Conservation (phyloP, 163 green algal species). For the Coccomyxa subellipsoidea region DNA sequence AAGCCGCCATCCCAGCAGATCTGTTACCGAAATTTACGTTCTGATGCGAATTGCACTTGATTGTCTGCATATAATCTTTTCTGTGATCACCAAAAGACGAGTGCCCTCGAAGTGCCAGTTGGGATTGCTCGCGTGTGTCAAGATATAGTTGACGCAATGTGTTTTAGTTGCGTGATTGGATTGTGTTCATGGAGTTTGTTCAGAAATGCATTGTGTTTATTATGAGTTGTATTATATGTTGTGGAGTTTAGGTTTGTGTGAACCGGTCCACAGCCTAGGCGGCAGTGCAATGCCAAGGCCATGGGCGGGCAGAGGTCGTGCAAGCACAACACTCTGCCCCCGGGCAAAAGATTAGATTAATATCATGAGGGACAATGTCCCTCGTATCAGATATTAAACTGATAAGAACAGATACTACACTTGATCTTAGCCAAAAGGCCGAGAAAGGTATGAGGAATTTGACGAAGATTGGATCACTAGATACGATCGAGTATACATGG, state of each 20-base stretch:
- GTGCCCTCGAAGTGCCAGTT: no score
- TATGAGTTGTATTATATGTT: no score
- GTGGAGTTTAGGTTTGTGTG: not conserved
- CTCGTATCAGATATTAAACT: conserved; percentile 17
- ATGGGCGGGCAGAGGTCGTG: not conserved
- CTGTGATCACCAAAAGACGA: no score
- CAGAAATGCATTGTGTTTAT: no score
- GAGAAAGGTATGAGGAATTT: conserved; percentile 12
- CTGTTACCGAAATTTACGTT: no score
- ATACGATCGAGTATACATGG: not conserved
- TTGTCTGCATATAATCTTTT: no score
- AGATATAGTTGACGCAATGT: no score
- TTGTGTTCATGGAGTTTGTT: no score
- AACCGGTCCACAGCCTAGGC: not conserved
- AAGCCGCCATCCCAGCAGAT: no score
- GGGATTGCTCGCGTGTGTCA: no score
- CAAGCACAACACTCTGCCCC: not conserved
- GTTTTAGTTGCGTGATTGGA: no score
- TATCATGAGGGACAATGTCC: conserved; percentile 7
- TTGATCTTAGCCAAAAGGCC: conserved; percentile 33
- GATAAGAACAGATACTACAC: conserved; percentile 26
- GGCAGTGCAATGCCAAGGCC: not conserved
- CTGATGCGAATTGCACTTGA: no score
- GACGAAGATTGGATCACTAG: not conserved
- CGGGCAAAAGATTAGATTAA: conserved; percentile 11